Percentiles rank a stretch among this genome's conserved stretches.
Conservation (phyloP, 169 alveolate species). For the Neospora caninum region DNA sequence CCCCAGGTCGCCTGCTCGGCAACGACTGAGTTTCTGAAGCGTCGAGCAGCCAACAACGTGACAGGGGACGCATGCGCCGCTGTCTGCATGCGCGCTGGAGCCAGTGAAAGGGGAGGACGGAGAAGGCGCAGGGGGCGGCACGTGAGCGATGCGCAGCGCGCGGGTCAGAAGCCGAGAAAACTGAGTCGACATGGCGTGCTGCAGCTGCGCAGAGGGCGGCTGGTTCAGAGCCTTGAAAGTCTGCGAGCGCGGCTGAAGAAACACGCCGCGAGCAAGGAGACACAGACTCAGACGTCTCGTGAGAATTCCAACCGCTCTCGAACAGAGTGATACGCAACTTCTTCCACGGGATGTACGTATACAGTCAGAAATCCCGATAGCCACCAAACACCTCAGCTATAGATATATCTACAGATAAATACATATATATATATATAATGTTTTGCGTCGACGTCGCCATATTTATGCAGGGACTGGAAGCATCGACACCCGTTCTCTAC, state of each 20-base stretch:
- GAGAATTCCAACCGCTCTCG: not conserved
- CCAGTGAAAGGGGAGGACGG: slow-evolving; percentile 29
- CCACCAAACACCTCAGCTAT: too few relatives aligned
- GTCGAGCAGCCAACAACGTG: not conserved
- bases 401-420: not conserved
- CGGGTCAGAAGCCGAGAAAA: slow-evolving; percentile 55
- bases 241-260: slow-evolving; percentile 37
- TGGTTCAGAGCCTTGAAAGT: slow-evolving; percentile 68
- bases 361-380: too few relatives aligned
- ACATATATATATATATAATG: not conserved
- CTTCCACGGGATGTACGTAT: too few relatives aligned
- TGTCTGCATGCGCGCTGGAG: not conserved
- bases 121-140: slow-evolving; percentile 22
- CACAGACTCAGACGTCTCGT: not conserved
- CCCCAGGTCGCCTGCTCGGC: not conserved
- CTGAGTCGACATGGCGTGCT: slow-evolving; percentile 52
- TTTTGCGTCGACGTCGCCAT: not conserved
- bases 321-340: too few relatives aligned
- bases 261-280: not conserved
- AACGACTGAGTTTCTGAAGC: not conserved
- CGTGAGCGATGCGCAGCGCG: slow-evolving; percentile 3
- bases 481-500: not conserved
- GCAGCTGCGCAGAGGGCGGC: slow-evolving; percentile 69
- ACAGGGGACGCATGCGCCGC: not conserved
- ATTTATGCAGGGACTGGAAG: not conserved